Percentiles rank a stretch among this genome's conserved stretches.
Conservation (phyloP, 1,139 yeast genomes). For the Saccharomyces hybrid region DNA sequence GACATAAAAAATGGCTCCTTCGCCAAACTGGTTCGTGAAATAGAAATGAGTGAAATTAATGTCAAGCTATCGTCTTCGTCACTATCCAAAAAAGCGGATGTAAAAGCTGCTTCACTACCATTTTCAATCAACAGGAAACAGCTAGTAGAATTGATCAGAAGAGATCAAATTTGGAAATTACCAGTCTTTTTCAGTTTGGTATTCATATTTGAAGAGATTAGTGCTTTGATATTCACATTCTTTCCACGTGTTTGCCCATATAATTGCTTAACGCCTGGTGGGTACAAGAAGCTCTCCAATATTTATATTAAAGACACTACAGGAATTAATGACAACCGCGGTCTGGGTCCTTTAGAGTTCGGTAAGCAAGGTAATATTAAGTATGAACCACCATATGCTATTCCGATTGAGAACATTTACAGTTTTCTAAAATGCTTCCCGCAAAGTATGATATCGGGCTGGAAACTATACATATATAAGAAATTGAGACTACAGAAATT, state of each 20-base stretch:
- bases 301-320: constrained; percentile 3
- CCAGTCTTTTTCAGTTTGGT: constrained; percentile 21
- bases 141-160: constrained; percentile 21
- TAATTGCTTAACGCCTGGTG: constrained; percentile 26
- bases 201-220: constrained; percentile 25
- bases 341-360: neutral
- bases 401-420: neutral
- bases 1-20: neutral
- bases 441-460: constrained; percentile 9
- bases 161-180: constrained; percentile 24
- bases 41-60: constrained; percentile 18
- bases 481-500: constrained; percentile 11
- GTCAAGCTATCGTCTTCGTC: neutral
- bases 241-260: constrained; percentile 26
- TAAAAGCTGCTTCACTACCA: neutral
- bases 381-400: constrained; percentile 6
- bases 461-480: constrained; percentile 17
- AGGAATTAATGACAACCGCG: neutral
- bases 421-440: neutral
- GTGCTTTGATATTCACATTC: constrained; percentile 21
- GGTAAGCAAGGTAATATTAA: neutral
- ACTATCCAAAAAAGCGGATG: neutral
- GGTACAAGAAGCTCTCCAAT: constrained; percentile 18
- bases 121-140: constrained; percentile 15
- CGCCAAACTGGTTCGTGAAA: constrained; percentile 10